Percentiles rank a stretch among this genome's conserved stretches.
Evolutionary conservation across 2,329 filamentous ascomycete genomes (phyloP).

Genomic region (Hypomyces rosellus): DNA sequence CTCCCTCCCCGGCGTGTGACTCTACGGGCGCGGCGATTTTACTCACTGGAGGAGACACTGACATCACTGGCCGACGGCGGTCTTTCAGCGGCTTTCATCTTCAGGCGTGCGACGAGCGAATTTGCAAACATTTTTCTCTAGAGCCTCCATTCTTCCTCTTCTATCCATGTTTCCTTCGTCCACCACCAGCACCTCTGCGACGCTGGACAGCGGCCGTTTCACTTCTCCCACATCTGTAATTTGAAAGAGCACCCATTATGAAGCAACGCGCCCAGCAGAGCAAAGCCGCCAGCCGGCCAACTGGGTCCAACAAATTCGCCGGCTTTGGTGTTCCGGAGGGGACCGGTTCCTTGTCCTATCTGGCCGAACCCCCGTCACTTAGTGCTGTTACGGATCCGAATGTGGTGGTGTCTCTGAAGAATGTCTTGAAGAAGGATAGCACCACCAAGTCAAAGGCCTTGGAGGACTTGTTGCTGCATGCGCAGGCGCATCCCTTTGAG

Average conservation of each 20-base stretch:
- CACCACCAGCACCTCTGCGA: not conserved
- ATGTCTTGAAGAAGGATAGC: slow-evolving; percentile 84
- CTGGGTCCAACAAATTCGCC: slow-evolving; percentile 20
- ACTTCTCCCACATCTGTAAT: not conserved
- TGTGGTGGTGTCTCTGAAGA: slow-evolving; percentile 85
- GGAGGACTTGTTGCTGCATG: slow-evolving; percentile 69
- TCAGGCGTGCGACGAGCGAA: too few species aligned
- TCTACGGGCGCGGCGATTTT: not conserved
- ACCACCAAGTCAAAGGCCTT: slow-evolving; percentile 87
- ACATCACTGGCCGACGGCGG: too few species aligned
- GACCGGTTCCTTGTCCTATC: slow-evolving; percentile 65
- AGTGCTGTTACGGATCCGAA: slow-evolving; percentile 71
- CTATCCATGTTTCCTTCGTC: not conserved
- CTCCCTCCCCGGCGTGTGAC: not conserved
- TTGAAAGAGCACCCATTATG: slow-evolving; percentile 16
- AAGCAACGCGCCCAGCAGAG: slow-evolving; percentile 22
- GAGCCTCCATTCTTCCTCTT: too few species aligned
- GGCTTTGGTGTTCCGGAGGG: slow-evolving; percentile 33
- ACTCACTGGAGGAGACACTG: too few species aligned
- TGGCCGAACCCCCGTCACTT: slow-evolving; percentile 79
- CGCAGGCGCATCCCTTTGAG: slow-evolving; percentile 48
- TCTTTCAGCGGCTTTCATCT: too few species aligned
- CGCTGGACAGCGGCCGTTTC: slow-evolving; percentile 1
- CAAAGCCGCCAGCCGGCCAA: slow-evolving; percentile 19
- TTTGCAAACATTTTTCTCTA: too few species aligned